Evolutionary conservation across 352 stramenopile genomes (phyloP).

Genomic region (Pythium scleroteichum): DNA sequence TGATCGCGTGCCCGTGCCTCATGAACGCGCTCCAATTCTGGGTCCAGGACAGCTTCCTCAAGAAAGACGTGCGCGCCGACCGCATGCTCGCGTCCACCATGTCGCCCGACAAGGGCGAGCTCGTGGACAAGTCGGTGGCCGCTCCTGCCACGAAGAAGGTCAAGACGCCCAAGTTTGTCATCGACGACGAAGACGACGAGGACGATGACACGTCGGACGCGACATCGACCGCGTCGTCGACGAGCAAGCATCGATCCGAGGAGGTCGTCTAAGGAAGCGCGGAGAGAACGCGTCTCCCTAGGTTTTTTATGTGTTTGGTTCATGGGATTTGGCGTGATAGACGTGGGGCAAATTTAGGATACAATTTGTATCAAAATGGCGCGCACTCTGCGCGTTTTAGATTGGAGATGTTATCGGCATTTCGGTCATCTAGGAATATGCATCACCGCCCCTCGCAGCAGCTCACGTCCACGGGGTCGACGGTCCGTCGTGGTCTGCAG

Average conservation of each 20-base stretch:
- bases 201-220: constrained; percentile 27
- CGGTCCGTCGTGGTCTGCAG: constrained; percentile 22
- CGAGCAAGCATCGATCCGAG: background rate
- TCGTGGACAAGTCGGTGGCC: constrained; percentile 2
- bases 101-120: constrained; percentile 24
- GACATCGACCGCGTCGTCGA: constrained; percentile 12
- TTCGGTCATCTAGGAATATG: constrained; percentile 1
- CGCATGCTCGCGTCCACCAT: constrained; percentile 22
- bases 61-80: constrained; percentile 66
- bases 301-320: too few species aligned
- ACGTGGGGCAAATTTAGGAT: background rate
- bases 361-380: background rate
- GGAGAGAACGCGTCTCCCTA: too few species aligned
- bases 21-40: constrained; percentile 91
- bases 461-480: background rate
- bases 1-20: constrained; percentile 86
- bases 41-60: constrained; percentile 90
- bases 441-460: background rate
- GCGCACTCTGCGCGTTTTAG: background rate
- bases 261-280: background rate
- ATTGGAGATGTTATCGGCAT: background rate
- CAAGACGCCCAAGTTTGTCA: constrained; percentile 28
- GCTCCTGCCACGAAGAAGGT: background rate
- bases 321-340: too few species aligned
- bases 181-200: constrained; percentile 25